Evolutionary conservation across 345 rosid genomes (phyloP), one percentile per base, ranked within the genome.

Genomic region (Nephelium lappaceum): DNA sequence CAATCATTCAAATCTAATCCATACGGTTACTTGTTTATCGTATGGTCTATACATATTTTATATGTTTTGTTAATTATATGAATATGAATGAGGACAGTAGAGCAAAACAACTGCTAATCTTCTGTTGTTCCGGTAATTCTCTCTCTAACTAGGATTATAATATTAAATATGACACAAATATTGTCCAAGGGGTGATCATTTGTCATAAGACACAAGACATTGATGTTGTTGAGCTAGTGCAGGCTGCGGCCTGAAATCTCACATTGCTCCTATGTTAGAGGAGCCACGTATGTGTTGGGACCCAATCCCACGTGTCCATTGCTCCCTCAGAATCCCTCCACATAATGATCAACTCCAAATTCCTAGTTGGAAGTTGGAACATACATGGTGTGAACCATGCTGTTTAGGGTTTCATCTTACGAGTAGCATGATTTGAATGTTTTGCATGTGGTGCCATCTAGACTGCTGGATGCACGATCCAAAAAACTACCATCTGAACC

Each of bases 21-120:
- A 75, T 31, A 65, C 77, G 55, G 43, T 78, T 78, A 39, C 81
- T 72, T 79, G 68, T 75, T 51, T 64, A 55, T 72, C 10, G 64
- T 51, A 25, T 27, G 24, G 23, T n/a, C 9, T 8, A 58, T 60
- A 0, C 8, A 21, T 19, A 16, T 57, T 58, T 5, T 58, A 8
- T 12, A 42, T 72, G 23, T 36, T 43, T 58, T 53, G 7, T 3
- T 66, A 8, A 47, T 63, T 24, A 45, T 74, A 43, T 64, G 16
- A 27, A 10, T 5, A 49, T 62, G 5, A 61, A 21, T n/a, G 23
- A 60, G 8, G 64, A 21, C 64, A 75, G 47, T 74, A 25, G 72
- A 38, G 76, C 78, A 72, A 49, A 42, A 31, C 66, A 69, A 23
- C 43, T 43, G 43, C 60, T 75, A 80, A 63, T 23, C 75, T 73